A percentile compares a stretch with the other conserved stretches of the same genome.
Evolutionary conservation across 495 filamentous ascomycete species (phyloP).

Genomic region (Pseudevernia furfuracea): DNA sequence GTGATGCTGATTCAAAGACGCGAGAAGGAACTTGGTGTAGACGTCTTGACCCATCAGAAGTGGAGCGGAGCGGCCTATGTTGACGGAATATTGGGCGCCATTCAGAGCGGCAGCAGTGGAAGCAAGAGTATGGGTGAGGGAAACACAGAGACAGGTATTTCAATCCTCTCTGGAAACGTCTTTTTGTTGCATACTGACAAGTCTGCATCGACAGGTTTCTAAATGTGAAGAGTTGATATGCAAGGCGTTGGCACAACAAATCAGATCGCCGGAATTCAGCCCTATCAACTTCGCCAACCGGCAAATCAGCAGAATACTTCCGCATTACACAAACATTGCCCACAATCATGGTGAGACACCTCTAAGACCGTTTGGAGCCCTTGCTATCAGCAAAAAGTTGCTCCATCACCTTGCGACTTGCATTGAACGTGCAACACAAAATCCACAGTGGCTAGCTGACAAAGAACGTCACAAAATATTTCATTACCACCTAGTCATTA

Average conservation of each 20-base stretch:
- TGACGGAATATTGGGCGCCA: slow-evolving; percentile 84
- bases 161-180: background rate
- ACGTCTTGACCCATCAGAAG: slow-evolving; percentile 96
- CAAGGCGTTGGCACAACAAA: background rate
- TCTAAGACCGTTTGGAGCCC: too few relatives aligned
- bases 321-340: background rate
- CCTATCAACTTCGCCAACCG: background rate
- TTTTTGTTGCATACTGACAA: background rate
- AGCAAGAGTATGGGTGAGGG: slow-evolving; percentile 80
- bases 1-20: slow-evolving; percentile 79
- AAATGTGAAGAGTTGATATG: background rate
- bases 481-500: background rate
- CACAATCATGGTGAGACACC: background rate
- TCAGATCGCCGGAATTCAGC: background rate
- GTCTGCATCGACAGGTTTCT: background rate
- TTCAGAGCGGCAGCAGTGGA: slow-evolving; percentile 81
- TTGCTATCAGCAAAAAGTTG: background rate
- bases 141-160: slow-evolving; percentile 58
- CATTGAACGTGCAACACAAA: background rate
- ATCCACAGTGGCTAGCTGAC: too few relatives aligned
- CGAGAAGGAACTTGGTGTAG: slow-evolving; percentile 88
- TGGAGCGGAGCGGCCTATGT: slow-evolving; percentile 93
- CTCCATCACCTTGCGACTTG: background rate
- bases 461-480: background rate
- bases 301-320: background rate